Base-by-base conservation (phyloP, 176 grass and related monocot genomes). In the Urochloa ruziziensis region DNA sequence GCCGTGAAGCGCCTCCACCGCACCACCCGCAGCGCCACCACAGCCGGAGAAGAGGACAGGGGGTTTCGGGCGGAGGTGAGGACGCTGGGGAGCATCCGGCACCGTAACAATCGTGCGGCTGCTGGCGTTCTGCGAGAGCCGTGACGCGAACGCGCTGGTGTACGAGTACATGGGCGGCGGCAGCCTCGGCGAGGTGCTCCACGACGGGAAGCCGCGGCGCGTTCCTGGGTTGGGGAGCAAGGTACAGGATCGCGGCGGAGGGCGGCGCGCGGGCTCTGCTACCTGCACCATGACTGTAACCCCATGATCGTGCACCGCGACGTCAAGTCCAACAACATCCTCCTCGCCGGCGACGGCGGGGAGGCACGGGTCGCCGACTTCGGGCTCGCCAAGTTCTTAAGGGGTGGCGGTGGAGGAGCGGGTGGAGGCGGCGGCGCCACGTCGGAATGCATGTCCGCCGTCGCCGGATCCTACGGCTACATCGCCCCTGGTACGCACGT, bases 131-230 rank as follows among this genome's bases (percentile, higher is more conserved):
- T 94, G 91, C 88, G 87, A 73, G 14, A 85, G 84, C 44, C 34
- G 59, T 0, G 85, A 75, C 5, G 65, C 89, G 3, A 96, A 96
- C 43, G 91, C 91, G 83, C 74, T 96, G 30, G 93, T 99, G 82
- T 99, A 99, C 74, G 97, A 99, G 93, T 94, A 96, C 93, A 99
- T 99, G 97, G 75, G 83, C 18, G 88, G 87, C 52, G 97, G 97
- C 5, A 89, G 86, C 83, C 83, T 99, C 2, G 97, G 97, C 0
- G 88, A 89, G 89, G 58, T 90, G 79, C 84, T 99, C 18, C 97
- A 99, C 59, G 88, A 88, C 34, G 10, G 43, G 43, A 92, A 96
- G 88, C 3, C 83, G 89, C 57, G 96, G 96, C 16, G 37, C 72
- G 16, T 87, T 89, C 80, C 89, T 99, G 4, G 36, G 68, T 0